Base-by-base conservation (phyloP, 2,329 filamentous ascomycete species). In the Fusarium subglutinans region DNA sequence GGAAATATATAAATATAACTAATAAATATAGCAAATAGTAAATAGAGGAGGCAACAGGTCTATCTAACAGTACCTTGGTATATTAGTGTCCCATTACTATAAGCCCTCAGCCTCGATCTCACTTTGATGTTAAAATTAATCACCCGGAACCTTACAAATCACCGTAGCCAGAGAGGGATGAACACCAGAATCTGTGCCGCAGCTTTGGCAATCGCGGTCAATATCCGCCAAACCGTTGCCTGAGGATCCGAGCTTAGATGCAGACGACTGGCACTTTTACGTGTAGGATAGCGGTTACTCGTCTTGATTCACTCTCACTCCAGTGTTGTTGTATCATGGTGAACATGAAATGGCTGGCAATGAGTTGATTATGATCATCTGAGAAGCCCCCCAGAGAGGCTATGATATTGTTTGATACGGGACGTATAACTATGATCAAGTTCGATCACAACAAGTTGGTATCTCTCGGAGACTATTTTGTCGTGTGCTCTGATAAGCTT, bases 321-420 rank as follows among this genome's bases (percentile, higher is more conserved):
- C 80, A 79, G 73, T 83, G 86, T 10, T 82, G 22, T 76, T 66
- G 64, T 77, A 4, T 80, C 74, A 7, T 77, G 70, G 5, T 83
- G 82, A 86, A 84, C 85, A 86, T 87, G 79, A 86, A 86, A 76
- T 86, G 84, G 72, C 86, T 86, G 41, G 87, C 66, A 50, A 84
- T 79, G 64, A 85, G 79, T 61, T 84, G 80, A 35, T 81, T 77
- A 35, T 79, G 79, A 57, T 75, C 77, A 10, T 75, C 75, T 57
- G 84, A 84, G 50, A 84, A 78, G 6, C 81, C 80, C 5, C 45
- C 13, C 26, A 84, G 73, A 4, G 72, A 76, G 33, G 76, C 50
- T 18, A 47, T 68, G 26, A 76, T 76, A 43, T 77, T 74, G 8
- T 75, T 61, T 20, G 80, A 77, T 2, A 79, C 22, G 79, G 77